A percentile compares a stretch with the other conserved stretches of the same genome.
Conservation (phyloP, 139 green algal species). For the Astrephomene gubernaculifera region DNA sequence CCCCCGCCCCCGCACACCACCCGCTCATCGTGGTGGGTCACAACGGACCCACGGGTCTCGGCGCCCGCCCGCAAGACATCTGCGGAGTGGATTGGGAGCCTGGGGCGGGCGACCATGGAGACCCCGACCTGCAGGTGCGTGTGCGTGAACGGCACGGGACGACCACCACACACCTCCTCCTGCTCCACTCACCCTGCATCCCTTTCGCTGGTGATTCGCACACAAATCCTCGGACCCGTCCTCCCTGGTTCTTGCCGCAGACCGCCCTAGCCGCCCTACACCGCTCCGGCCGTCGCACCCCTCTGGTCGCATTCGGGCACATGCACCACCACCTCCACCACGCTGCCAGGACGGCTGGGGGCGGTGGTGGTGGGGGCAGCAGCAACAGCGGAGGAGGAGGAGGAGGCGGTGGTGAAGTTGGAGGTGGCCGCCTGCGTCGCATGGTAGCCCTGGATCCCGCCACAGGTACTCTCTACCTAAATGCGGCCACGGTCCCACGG, state of each 20-base stretch:
- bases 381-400: not conserved
- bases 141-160: not conserved
- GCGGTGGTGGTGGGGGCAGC: too few species aligned
- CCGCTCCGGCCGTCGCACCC: conserved; percentile 25
- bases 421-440: conserved; percentile 39
- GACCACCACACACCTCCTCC: conserved; percentile 3
- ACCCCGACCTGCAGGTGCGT: conserved; percentile 34
- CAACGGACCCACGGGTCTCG: conserved; percentile 78
- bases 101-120: conserved; percentile 21
- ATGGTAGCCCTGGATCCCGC: conserved; percentile 67
- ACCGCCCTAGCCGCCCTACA: conserved; percentile 10
- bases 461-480: conserved; percentile 70
- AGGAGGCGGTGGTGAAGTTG: too few species aligned
- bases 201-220: too few species aligned
- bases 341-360: too few species aligned
- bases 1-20: conserved; percentile 26
- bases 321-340: conserved; percentile 76
- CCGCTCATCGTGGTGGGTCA: conserved; percentile 69
- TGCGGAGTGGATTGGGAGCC: conserved; percentile 56
- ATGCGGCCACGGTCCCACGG: conserved; percentile 78
- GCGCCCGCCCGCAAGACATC: conserved; percentile 48
- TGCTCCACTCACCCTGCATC: not conserved
- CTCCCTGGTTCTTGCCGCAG: not conserved
- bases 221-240: too few species aligned
- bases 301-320: conserved; percentile 78